Evolutionary conservation across 129 eudicot species (phyloP).

Genomic region (Apium graveolens): DNA sequence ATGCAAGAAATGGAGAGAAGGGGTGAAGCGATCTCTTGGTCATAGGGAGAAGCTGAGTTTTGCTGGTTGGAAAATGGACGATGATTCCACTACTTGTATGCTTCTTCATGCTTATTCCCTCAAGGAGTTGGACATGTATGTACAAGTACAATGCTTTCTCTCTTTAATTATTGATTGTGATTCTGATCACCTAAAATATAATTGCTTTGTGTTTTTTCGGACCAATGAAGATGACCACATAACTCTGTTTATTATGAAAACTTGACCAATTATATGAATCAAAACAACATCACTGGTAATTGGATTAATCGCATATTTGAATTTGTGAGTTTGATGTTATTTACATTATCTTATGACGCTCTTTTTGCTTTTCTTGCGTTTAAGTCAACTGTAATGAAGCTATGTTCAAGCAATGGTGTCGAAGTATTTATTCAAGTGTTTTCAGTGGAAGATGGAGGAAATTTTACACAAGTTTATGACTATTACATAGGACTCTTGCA

Average conservation of each 20-base stretch:
- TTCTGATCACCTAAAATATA: background rate
- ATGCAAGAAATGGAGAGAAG: conserved; percentile 80
- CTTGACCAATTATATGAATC: background rate
- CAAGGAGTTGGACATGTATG: conserved; percentile 87
- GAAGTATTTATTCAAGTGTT: background rate
- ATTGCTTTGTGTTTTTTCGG: background rate
- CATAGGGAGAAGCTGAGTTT: conserved; percentile 67
- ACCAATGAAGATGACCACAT: background rate
- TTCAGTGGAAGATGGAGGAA: background rate
- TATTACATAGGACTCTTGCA: background rate
- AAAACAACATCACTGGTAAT: background rate
- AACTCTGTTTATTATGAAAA: background rate
- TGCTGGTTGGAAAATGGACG: conserved; percentile 90
- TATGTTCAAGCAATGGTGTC: background rate
- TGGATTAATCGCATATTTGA: background rate
- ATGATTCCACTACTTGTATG: conserved; percentile 71
- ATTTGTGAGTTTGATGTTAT: background rate
- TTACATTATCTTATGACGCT: background rate
- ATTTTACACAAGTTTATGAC: background rate
- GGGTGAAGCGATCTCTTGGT: conserved; percentile 78
- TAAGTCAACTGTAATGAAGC: background rate
- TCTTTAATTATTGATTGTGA: background rate
- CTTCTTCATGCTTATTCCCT: conserved; percentile 66
- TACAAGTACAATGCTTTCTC: background rate
- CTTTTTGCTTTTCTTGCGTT: background rate